A percentile compares a stretch with the other conserved stretches of the same genome.
phyloP scores from a whole-genome alignment of 2,329 filamentous ascomycete genomes.

The Aspergillus spinulosporus region DNA sequence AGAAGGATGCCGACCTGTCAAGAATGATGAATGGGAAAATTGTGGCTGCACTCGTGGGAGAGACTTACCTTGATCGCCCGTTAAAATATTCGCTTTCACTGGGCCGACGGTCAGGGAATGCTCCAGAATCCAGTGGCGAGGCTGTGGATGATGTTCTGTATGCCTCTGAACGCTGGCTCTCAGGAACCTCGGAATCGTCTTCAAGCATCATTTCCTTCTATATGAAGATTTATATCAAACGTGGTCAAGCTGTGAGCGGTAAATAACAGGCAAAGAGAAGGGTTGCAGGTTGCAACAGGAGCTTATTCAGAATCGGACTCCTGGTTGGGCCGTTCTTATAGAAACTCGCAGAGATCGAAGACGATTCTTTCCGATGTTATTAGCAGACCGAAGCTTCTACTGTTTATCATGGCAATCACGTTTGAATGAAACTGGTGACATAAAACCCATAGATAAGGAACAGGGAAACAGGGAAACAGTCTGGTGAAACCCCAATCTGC shows the following conservation, averaged over 20 bases:
- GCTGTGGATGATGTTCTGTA: constrained; percentile 8
- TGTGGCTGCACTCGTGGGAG: background rate
- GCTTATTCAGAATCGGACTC: background rate
- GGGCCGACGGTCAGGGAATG: constrained; percentile 18
- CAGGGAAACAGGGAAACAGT: background rate
- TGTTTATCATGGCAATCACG: too few relatives aligned
- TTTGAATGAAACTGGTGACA: background rate
- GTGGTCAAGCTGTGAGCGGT: background rate
- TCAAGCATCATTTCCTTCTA: constrained; percentile 4
- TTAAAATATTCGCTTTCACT: constrained; percentile 8
- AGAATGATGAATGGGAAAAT: background rate
- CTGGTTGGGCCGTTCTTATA: too few relatives aligned
- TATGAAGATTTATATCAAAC: background rate
- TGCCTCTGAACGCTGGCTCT: constrained; percentile 3
- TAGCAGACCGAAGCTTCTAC: too few relatives aligned
- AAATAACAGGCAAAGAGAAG: background rate
- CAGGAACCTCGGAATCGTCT: constrained; percentile 8
- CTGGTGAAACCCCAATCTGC: background rate
- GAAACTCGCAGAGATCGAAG: too few relatives aligned
- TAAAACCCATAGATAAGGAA: too few relatives aligned
- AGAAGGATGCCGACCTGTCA: constrained; percentile 41
- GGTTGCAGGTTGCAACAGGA: background rate
- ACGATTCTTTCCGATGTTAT: too few relatives aligned
- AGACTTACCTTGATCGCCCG: constrained; percentile 21
- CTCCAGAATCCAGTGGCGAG: constrained; percentile 15